Evolutionary conservation across 2,329 filamentous ascomycete genomes (phyloP).

Genomic region (Exserohilum rostratum): DNA sequence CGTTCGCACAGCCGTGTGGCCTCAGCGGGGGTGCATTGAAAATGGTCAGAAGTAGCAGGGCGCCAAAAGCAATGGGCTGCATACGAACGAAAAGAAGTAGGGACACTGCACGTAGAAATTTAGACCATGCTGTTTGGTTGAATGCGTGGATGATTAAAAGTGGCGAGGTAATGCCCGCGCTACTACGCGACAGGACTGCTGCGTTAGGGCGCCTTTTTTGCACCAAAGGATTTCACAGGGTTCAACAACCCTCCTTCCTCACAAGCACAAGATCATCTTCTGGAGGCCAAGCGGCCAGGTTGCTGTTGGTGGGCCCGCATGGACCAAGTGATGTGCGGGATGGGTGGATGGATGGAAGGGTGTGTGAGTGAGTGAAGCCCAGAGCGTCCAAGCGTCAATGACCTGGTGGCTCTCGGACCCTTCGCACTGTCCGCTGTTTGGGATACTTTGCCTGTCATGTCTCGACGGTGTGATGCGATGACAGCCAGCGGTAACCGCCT

Average conservation of each 20-base stretch:
- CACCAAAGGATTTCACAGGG: slow-evolving; percentile 41
- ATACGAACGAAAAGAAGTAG: slow-evolving; percentile 39
- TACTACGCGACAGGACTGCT: slow-evolving; percentile 37
- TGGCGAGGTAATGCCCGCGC: slow-evolving; percentile 44
- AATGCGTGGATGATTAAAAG: slow-evolving; percentile 47
- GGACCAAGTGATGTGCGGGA: slow-evolving; percentile 50
- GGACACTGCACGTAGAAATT: slow-evolving; percentile 39
- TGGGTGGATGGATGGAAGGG: slow-evolving; percentile 31
- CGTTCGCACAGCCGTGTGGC: slow-evolving; percentile 24
- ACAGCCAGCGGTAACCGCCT: slow-evolving; percentile 35
- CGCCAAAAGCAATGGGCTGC: slow-evolving; percentile 41
- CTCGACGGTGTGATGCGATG: slow-evolving; percentile 25
- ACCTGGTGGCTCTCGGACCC: slow-evolving; percentile 24
- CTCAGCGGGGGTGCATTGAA: slow-evolving; percentile 34
- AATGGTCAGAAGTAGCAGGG: slow-evolving; percentile 28
- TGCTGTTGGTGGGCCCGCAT: slow-evolving; percentile 41
- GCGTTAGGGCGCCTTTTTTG: slow-evolving; percentile 33
- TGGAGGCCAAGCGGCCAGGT: slow-evolving; percentile 21
- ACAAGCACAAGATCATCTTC: slow-evolving; percentile 25
- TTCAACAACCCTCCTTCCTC: slow-evolving; percentile 27
- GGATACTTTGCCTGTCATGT: slow-evolving; percentile 26
- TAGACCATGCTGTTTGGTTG: slow-evolving; percentile 43
- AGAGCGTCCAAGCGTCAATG: slow-evolving; percentile 27
- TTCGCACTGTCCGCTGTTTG: slow-evolving; percentile 23
- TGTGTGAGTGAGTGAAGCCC: slow-evolving; percentile 29